Conservation (phyloP, 1,284 basidiomycete species). For the Caloboletus inedulis region DNA sequence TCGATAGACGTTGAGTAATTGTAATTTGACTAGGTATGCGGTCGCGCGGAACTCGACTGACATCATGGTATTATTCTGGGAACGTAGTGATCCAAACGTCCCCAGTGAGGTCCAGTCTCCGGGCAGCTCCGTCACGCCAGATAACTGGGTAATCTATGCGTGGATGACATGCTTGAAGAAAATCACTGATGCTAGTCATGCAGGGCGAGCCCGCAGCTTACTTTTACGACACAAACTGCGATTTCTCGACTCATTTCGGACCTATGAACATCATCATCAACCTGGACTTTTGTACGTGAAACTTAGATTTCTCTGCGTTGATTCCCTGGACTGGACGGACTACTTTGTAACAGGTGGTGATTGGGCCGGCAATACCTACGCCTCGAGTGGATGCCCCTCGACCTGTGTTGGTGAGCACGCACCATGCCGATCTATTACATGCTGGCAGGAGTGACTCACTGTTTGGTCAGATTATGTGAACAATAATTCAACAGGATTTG, state of each 20-base stretch:
- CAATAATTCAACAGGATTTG: neutral
- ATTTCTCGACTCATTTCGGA: neutral
- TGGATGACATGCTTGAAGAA: neutral
- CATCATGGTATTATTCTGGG: neutral
- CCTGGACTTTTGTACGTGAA: neutral
- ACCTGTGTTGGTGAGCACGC: neutral
- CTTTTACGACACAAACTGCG: neutral
- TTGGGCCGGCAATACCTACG: neutral
- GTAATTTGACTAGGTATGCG: neutral
- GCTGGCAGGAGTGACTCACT: neutral
- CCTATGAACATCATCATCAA: neutral
- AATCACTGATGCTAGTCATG: neutral
- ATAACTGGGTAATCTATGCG: neutral
- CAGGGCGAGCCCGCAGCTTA: neutral
- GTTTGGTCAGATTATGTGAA: neutral
- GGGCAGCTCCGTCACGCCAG: neutral
- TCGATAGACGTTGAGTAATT: neutral
- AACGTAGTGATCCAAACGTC: neutral
- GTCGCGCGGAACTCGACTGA: neutral
- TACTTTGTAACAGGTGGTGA: neutral
- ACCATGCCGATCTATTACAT: neutral
- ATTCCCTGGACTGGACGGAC: neutral
- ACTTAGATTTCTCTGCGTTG: neutral
- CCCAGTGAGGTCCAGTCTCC: neutral
- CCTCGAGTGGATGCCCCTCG: neutral